These are phyloP conservation scores for Aspergillus affinis DNA, from an alignment of 495 filamentous ascomycete species.

Conservation along the genomic window DNA sequence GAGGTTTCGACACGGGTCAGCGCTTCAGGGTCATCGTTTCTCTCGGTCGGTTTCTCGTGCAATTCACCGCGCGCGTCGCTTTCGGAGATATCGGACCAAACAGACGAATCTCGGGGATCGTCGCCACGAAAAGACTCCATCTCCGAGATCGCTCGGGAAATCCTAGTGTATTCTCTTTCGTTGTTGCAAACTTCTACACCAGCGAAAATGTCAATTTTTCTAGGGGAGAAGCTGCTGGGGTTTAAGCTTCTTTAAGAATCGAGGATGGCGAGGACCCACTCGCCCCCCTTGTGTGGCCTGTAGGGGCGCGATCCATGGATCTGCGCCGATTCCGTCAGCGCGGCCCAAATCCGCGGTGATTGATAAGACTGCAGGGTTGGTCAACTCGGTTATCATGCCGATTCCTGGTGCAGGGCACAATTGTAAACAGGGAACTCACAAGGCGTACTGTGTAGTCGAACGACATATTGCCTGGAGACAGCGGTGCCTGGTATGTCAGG, in stretches of 20 bases:
- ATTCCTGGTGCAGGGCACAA: too few relatives aligned
- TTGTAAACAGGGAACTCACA: too few relatives aligned
- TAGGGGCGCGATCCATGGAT: not conserved
- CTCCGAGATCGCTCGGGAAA: not conserved
- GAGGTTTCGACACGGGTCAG: constrained; percentile 19
- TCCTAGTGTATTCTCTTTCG: not conserved
- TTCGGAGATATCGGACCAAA: constrained; percentile 2
- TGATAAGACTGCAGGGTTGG: constrained; percentile 1
- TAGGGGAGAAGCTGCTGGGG: not conserved
- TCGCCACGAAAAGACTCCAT: not conserved
- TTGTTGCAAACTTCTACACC: not conserved
- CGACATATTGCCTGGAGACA: too few relatives aligned
- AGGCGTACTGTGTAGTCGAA: too few relatives aligned
- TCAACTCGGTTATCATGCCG: too few relatives aligned
- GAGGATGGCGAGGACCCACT: not conserved
- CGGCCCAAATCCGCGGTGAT: not conserved
- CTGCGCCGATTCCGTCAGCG: constrained; percentile 2
- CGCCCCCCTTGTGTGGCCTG: not conserved
- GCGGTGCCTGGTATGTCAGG: too few relatives aligned
- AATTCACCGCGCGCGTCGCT: constrained; percentile 5
- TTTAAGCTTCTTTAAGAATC: not conserved
- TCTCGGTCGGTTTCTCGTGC: constrained; percentile 9
- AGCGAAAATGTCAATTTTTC: not conserved
- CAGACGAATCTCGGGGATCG: not conserved
- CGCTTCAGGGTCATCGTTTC: constrained; percentile 17